phyloP scores from a whole-genome alignment of 257 asterid genomes.

The Catharanthus roseus region DNA sequence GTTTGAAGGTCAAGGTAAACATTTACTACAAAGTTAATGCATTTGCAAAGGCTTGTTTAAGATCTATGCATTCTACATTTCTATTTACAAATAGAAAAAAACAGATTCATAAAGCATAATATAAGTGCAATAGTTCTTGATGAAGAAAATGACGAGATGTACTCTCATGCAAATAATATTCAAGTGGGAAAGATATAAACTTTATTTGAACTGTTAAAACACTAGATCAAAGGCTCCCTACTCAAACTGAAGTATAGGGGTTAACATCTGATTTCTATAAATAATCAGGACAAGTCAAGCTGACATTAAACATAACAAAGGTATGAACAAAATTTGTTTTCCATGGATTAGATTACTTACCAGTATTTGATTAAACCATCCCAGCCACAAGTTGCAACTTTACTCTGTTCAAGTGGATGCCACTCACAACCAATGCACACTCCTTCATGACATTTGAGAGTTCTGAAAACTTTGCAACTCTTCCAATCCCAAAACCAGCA shows the following conservation, averaged over 20 bases:
- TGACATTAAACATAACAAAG: not conserved
- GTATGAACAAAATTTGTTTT: not conserved
- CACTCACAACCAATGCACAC: conserved; percentile 90
- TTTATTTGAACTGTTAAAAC: not conserved
- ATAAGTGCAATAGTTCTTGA: not conserved
- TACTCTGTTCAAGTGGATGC: conserved; percentile 99
- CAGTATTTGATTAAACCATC: conserved; percentile 99
- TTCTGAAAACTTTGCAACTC: conserved; percentile 92
- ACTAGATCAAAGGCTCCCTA: no score
- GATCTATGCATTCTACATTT: not conserved
- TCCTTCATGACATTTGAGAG: conserved; percentile 91
- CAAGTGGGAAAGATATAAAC: not conserved
- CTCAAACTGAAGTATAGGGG: no score
- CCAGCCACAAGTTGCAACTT: conserved; percentile 99
- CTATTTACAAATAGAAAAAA: no score
- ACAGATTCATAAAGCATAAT: not conserved
- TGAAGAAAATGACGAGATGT: not conserved
- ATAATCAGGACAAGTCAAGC: not conserved
- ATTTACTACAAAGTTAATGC: not conserved
- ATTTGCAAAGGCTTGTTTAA: not conserved
- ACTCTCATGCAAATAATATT: not conserved
- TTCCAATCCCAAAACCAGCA: conserved; percentile 99
- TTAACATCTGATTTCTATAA: not conserved
- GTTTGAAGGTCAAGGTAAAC: not conserved
- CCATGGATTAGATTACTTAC: conserved; percentile 37